These are phyloP conservation scores for Ustilago loliicola DNA, from an alignment of 1,284 basidiomycete species.

Conservation along the genomic window DNA sequence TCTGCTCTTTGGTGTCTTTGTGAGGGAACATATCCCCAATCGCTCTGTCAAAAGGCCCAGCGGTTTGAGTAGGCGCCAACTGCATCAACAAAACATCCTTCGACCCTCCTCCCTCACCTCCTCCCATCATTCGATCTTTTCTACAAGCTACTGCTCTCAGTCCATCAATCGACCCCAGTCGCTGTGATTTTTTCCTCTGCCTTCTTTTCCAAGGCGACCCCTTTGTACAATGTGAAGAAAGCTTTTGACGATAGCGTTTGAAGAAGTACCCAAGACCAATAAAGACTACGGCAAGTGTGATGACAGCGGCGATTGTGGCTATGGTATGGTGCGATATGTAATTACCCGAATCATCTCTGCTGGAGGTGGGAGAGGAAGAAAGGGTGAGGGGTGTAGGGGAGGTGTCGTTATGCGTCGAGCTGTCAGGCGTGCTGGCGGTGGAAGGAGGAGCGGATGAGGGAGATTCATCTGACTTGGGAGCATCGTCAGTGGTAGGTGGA, in stretches of 20 bases:
- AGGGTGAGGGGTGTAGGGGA: not conserved
- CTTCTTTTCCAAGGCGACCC: not conserved
- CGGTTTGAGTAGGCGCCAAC: not conserved
- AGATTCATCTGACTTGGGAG: not conserved
- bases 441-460: not conserved
- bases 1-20: not conserved
- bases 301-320: not conserved
- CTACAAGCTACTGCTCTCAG: not conserved
- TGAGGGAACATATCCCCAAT: constrained; percentile 16
- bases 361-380: not conserved
- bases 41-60: constrained; percentile 24
- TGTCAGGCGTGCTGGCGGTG: not conserved
- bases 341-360: too few relatives aligned
- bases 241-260: constrained; percentile 12
- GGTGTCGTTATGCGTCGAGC: constrained; percentile 26
- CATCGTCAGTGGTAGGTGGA: not conserved
- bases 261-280: constrained; percentile 14
- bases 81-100: constrained; percentile 13
- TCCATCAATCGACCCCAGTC: constrained; percentile 22
- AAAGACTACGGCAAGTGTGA: not conserved
- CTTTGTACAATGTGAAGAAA: not conserved
- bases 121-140: not conserved
- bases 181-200: constrained; percentile 1
- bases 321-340: not conserved
- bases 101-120: constrained; percentile 2